phyloP scores from a whole-genome alignment of 2,329 filamentous ascomycete genomes.

The Mariannaea elegans region DNA sequence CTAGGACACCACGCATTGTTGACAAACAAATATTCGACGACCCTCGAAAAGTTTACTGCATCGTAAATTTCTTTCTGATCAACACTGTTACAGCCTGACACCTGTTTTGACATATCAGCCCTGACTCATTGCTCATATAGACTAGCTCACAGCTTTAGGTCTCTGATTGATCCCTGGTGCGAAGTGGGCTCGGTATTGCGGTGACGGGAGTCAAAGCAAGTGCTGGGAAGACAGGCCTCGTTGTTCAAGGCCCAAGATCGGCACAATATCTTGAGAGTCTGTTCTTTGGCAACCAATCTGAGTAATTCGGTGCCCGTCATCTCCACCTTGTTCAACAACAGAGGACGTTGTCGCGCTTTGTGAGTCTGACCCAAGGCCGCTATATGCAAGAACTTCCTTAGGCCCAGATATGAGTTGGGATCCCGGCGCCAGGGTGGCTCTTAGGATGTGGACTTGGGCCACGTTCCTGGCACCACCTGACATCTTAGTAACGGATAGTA shows the following conservation, averaged over 20 bases:
- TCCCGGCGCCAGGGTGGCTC: slow-evolving; percentile 42
- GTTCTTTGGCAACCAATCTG: slow-evolving; percentile 30
- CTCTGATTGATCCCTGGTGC: slow-evolving; percentile 30
- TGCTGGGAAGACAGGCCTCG: slow-evolving; percentile 13
- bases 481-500: slow-evolving; percentile 35
- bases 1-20: slow-evolving; percentile 7
- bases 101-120: slow-evolving; percentile 13
- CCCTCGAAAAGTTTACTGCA: not conserved
- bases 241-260: slow-evolving; percentile 32
- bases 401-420: slow-evolving; percentile 37
- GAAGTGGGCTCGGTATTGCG: slow-evolving; percentile 32
- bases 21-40: not conserved
- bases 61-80: not conserved
- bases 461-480: slow-evolving; percentile 44
- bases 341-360: slow-evolving; percentile 27
- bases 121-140: slow-evolving; percentile 25
- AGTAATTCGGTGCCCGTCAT: slow-evolving; percentile 24
- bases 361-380: slow-evolving; percentile 35
- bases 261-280: slow-evolving; percentile 28
- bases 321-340: slow-evolving; percentile 30
- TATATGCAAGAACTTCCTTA: slow-evolving; percentile 38
- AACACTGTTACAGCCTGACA: slow-evolving; percentile 3
- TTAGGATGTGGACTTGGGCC: slow-evolving; percentile 44
- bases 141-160: slow-evolving; percentile 24
- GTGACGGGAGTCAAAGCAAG: slow-evolving; percentile 29